These are phyloP conservation scores for Luffa aegyptiaca DNA, from an alignment of 306 rosid species.

Conservation along the genomic window DNA sequence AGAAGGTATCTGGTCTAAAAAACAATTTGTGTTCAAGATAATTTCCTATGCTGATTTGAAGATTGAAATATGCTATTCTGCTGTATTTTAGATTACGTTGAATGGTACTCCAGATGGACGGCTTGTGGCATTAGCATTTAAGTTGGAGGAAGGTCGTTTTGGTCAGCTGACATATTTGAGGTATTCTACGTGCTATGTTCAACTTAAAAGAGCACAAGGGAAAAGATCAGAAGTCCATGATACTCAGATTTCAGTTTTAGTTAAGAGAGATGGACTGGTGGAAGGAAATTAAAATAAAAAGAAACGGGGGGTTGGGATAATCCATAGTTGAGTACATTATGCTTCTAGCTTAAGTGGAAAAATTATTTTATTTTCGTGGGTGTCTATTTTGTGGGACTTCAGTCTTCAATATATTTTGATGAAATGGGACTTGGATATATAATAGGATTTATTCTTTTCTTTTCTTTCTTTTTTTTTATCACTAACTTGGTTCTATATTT, in stretches of 20 bases:
- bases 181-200: slow-evolving; percentile 21
- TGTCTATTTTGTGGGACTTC: neutral
- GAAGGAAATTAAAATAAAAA: neutral
- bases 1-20: slow-evolving; percentile 46
- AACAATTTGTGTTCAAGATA: neutral
- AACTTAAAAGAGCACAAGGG: neutral
- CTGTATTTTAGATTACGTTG: slow-evolving; percentile 48
- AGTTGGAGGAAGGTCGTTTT: slow-evolving; percentile 91
- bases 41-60: slow-evolving; percentile 13
- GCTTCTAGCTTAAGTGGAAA: neutral
- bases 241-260: neutral
- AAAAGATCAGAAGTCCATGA: neutral
- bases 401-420: neutral
- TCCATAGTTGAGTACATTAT: slow-evolving; percentile 1
- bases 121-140: slow-evolving; percentile 95
- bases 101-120: slow-evolving; percentile 86
- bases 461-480: neutral
- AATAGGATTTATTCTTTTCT: neutral
- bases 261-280: neutral
- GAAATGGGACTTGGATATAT: neutral
- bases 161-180: slow-evolving; percentile 93
- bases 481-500: neutral
- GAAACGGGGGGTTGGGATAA: slow-evolving; percentile 8
- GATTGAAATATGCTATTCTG: slow-evolving; percentile 14
- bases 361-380: neutral